Evolutionary conservation across 768 basidiomycete genomes (phyloP).

Genomic region (Chalciporus piperatus): DNA sequence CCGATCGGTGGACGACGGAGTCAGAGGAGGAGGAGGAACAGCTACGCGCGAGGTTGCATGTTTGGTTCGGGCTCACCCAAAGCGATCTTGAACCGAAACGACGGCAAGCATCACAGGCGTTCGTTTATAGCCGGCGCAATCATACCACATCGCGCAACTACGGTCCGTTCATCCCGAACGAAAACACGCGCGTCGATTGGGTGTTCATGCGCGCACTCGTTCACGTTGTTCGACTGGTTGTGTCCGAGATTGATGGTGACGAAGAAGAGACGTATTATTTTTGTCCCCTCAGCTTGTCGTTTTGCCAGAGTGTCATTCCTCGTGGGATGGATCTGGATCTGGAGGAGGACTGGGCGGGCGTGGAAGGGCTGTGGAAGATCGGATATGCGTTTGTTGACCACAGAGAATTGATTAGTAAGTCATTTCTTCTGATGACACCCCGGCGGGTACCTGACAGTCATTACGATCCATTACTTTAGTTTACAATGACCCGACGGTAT

Average conservation of each 20-base stretch:
- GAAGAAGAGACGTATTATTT: conserved; percentile 33
- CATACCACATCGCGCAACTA: conserved; percentile 49
- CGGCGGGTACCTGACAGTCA: conserved; percentile 5
- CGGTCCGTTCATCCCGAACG: conserved; percentile 53
- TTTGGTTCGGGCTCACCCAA: conserved; percentile 53
- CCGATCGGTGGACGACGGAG: conserved; percentile 18
- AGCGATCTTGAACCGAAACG: conserved; percentile 35
- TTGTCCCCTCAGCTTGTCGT: conserved; percentile 47
- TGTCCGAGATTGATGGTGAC: conserved; percentile 40
- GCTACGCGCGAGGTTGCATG: conserved; percentile 51
- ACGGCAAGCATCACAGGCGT: conserved; percentile 46
- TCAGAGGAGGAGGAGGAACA: conserved; percentile 44
- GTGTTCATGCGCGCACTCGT: conserved; percentile 53
- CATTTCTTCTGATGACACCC: neutral
- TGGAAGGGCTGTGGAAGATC: conserved; percentile 58
- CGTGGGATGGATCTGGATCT: conserved; percentile 32
- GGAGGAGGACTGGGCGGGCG: conserved; percentile 35
- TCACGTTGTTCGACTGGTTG: conserved; percentile 53
- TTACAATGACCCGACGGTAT: conserved; percentile 45
- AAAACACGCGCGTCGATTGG: conserved; percentile 54
- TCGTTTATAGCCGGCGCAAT: conserved; percentile 61
- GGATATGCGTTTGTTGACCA: conserved; percentile 73
- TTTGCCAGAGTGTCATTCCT: conserved; percentile 50
- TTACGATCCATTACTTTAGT: conserved; percentile 31
- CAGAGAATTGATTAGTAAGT: conserved; percentile 59